phyloP scores from a whole-genome alignment of 345 rosid species.

The Salix koriyanagi region DNA sequence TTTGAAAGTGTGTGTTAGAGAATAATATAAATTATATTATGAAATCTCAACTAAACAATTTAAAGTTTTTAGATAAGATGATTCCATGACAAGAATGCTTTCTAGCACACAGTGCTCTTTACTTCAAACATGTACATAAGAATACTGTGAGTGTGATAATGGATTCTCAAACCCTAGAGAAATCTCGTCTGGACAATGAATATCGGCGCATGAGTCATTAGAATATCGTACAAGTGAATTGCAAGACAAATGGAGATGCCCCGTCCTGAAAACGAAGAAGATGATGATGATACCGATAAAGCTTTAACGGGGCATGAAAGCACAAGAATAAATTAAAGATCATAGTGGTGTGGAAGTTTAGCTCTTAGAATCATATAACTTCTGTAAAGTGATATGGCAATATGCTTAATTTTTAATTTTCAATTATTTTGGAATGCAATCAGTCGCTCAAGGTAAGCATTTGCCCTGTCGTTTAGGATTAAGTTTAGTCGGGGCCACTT shows the following conservation, averaged over 20 bases:
- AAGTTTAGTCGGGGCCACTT: neutral
- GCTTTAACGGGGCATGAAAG: too few species aligned
- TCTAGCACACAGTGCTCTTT: too few species aligned
- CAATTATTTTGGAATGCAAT: neutral
- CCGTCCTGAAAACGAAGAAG: too few species aligned
- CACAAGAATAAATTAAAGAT: too few species aligned
- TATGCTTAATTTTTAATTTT: too few species aligned
- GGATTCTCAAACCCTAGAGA: neutral
- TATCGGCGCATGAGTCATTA: neutral
- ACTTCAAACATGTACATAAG: too few species aligned
- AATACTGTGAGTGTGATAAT: neutral
- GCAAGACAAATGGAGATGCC: neutral
- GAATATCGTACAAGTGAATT: neutral
- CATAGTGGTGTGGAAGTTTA: neutral
- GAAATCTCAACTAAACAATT: accelerated
- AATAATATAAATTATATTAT: too few species aligned
- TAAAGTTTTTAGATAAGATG: too few species aligned
- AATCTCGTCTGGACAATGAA: too few species aligned
- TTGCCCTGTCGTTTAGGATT: neutral
- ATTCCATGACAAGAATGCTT: too few species aligned
- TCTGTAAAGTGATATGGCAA: neutral
- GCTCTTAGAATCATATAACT: neutral
- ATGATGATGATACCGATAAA: too few species aligned
- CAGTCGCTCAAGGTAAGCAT: neutral
- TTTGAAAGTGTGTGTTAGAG: too few species aligned